Percentiles rank a stretch among this genome's conserved stretches.
Conservation (phyloP, 2,329 filamentous ascomycete genomes). For the Davidsoniella eucalypti region DNA sequence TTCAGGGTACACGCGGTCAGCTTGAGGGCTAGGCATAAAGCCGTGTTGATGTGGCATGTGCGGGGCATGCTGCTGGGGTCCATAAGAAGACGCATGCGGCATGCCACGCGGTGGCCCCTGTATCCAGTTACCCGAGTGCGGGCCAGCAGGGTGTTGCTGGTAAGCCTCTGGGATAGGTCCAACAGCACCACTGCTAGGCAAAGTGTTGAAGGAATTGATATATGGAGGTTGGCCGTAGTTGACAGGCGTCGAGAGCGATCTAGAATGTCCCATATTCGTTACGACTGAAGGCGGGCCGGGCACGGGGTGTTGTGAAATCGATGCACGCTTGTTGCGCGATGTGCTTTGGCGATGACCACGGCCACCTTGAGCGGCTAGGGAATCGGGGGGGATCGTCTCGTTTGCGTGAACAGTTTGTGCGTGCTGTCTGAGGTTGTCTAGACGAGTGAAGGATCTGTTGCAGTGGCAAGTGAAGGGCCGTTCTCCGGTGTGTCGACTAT, state of each 20-base stretch:
- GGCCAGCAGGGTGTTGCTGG: slow-evolving; percentile 2
- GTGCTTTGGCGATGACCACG: slow-evolving; percentile 61
- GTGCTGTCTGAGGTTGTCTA: slow-evolving; percentile 57
- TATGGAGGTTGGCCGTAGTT: slow-evolving; percentile 5
- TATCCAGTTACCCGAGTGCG: background rate
- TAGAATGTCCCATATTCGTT: slow-evolving; percentile 4
- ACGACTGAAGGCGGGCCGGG: slow-evolving; percentile 31
- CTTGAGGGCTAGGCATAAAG: background rate
- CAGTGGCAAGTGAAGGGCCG: slow-evolving; percentile 95
- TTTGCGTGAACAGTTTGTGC: slow-evolving; percentile 96
- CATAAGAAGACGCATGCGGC: background rate
- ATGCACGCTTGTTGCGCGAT: slow-evolving; percentile 35
- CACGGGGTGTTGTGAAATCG: slow-evolving; percentile 37
- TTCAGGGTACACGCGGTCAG: background rate
- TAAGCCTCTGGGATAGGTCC: slow-evolving; percentile 1
- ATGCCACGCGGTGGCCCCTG: background rate
- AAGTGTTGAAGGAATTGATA: slow-evolving; percentile 4
- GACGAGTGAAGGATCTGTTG: slow-evolving; percentile 41
- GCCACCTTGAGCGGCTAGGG: slow-evolving; percentile 67
- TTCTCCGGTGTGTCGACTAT: slow-evolving; percentile 90
- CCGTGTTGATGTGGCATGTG: background rate
- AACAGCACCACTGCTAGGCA: slow-evolving; percentile 1
- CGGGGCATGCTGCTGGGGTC: background rate
- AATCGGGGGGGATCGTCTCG: slow-evolving; percentile 88
- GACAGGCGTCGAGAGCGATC: slow-evolving; percentile 11